phyloP scores from a whole-genome alignment of 352 stramenopile genomes.

The Elongisporangium senticosum region DNA sequence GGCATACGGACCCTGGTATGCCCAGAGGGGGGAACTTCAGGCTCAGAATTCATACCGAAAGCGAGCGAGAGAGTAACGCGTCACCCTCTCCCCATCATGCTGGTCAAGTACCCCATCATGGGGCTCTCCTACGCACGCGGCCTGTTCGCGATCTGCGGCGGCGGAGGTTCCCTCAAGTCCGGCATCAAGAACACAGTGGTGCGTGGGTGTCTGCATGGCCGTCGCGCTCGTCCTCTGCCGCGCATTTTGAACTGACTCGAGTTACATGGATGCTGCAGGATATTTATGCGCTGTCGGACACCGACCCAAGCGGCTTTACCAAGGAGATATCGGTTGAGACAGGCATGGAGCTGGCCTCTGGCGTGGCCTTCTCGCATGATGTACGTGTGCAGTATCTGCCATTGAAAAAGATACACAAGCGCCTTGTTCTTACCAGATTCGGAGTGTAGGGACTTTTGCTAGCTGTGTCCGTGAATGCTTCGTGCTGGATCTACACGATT shows the following conservation, averaged over 20 bases:
- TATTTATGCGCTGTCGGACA: constrained; percentile 64
- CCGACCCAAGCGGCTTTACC: constrained; percentile 54
- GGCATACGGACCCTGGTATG: not conserved
- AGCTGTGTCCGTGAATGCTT: constrained; percentile 65
- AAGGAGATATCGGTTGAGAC: constrained; percentile 71
- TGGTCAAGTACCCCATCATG: constrained; percentile 84
- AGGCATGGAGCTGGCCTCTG: constrained; percentile 62
- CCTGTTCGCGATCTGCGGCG: constrained; percentile 76
- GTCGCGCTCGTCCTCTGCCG: constrained; percentile 2
- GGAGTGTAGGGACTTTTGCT: constrained; percentile 44
- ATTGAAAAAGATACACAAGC: not conserved
- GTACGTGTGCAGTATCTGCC: constrained; percentile 9
- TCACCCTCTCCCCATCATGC: constrained; percentile 28
- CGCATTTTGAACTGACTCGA: constrained; percentile 2
- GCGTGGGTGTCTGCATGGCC: constrained; percentile 14
- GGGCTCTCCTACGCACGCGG: constrained; percentile 67
- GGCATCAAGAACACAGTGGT: constrained; percentile 86
- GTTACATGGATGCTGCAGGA: constrained; percentile 27
- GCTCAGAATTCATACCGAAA: not conserved
- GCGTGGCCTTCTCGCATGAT: constrained; percentile 71
- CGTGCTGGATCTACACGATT: constrained; percentile 77
- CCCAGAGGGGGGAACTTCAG: not conserved
- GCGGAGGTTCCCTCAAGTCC: constrained; percentile 75
- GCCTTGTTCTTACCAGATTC: not conserved
- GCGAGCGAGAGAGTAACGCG: not conserved